Conservation (phyloP, 495 filamentous ascomycete genomes). For the Penicillium ucsense region DNA sequence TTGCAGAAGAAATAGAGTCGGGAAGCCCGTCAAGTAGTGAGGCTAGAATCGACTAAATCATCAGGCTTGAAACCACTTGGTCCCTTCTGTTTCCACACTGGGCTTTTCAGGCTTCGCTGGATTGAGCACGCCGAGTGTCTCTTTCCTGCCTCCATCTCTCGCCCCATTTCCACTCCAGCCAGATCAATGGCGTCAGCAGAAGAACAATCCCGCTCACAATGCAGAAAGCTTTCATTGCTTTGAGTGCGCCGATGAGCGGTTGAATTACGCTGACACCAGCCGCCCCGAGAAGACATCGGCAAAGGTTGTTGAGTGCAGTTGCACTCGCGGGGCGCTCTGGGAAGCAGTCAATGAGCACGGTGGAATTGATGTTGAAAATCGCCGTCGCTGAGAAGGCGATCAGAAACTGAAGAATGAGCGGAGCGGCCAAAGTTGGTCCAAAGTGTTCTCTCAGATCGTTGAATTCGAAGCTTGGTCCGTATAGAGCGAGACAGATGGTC, state of each 20-base stretch:
- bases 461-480: constrained; percentile 14
- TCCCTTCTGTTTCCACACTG: no score
- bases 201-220: not conserved
- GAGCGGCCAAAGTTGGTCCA: not conserved
- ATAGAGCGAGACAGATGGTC: constrained; percentile 6
- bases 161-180: constrained; percentile 1
- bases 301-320: constrained; percentile 1
- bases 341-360: constrained; percentile 3
- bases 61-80: no score
- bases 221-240: constrained; percentile 1
- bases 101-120: no score
- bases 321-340: constrained; percentile 1
- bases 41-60: no score
- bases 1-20: no score
- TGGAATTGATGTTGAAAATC: constrained; percentile 2
- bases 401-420: constrained; percentile 1
- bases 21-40: no score
- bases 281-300: not conserved
- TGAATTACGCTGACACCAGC: not conserved
- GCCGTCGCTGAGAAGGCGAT: constrained; percentile 1
- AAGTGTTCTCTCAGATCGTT: constrained; percentile 5
- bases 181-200: not conserved
- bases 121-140: not conserved
- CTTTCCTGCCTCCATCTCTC: constrained; percentile 1
- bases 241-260: not conserved